Conservation (phyloP, 164 flowering plant genomes). For the Berberis thunbergii region DNA sequence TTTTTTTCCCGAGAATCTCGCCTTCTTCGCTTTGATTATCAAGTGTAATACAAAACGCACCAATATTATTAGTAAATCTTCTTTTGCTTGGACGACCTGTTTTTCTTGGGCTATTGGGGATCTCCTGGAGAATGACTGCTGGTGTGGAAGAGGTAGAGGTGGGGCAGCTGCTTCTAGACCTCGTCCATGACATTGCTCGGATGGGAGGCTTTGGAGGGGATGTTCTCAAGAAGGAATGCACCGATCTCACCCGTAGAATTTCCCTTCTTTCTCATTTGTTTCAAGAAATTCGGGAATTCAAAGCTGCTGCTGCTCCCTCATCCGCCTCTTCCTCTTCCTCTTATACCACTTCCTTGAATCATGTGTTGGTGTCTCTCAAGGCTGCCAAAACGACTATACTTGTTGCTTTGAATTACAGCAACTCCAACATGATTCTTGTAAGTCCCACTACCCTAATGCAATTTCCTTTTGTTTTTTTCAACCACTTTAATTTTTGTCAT, state of each 20-base stretch:
- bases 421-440: conserved; percentile 26
- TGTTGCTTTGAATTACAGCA: conserved; percentile 28
- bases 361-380: conserved; percentile 38
- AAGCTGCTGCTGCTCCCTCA: conserved; percentile 1
- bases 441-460: conserved; percentile 9
- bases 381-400: conserved; percentile 47
- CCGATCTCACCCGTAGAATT: conserved; percentile 62
- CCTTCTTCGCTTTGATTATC: conserved; percentile 4
- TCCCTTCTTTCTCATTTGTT: conserved; percentile 55
- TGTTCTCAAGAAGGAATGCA: conserved; percentile 51
- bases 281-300: conserved; percentile 57
- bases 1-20: conserved; percentile 18
- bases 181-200: conserved; percentile 33
- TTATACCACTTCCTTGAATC: conserved; percentile 24
- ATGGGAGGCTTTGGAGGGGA: conserved; percentile 18
- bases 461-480: too few relatives aligned
- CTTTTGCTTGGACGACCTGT: neutral
- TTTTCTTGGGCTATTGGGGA: neutral
- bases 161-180: conserved; percentile 18
- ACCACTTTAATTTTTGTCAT: too few relatives aligned
- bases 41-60: neutral
- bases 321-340: conserved; percentile 7
- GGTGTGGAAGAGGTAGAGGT: neutral
- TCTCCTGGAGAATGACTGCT: conserved; percentile 6
- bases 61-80: neutral